Evolutionary conservation across 164 flowering plant species (phyloP).

Genomic region (Berberis thunbergii): DNA sequence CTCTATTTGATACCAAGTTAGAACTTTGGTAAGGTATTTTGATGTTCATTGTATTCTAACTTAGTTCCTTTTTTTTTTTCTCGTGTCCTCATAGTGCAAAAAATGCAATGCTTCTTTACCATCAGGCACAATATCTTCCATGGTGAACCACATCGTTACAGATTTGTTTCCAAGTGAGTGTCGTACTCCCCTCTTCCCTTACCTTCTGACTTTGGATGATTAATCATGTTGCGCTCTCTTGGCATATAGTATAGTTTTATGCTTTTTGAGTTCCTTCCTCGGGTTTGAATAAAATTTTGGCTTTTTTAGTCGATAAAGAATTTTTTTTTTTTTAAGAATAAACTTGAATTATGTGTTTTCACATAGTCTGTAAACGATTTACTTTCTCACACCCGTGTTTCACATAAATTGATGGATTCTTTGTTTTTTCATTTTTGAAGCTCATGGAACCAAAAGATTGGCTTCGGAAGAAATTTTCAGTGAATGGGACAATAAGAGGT

Average conservation of each 20-base stretch:
- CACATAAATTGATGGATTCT: too few relatives aligned
- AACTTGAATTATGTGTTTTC: too few relatives aligned
- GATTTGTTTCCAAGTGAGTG: slow-evolving; percentile 23
- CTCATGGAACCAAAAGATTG: slow-evolving; percentile 73
- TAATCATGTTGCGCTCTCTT: not conserved
- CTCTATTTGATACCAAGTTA: not conserved
- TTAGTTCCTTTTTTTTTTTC: not conserved
- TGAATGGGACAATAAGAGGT: slow-evolving; percentile 81
- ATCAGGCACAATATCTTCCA: slow-evolving; percentile 29
- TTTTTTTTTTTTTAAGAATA: too few relatives aligned
- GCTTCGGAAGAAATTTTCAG: slow-evolving; percentile 70
- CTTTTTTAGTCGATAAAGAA: too few relatives aligned
- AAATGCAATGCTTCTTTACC: slow-evolving; percentile 72
- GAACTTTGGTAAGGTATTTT: slow-evolving; percentile 1
- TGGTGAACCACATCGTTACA: slow-evolving; percentile 16
- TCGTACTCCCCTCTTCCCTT: not conserved
- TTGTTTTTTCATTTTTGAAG: slow-evolving; percentile 23
- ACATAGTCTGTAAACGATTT: too few relatives aligned
- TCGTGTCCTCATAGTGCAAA: slow-evolving; percentile 61
- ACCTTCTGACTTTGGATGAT: not conserved
- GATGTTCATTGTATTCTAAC: not conserved
- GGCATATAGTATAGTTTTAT: too few relatives aligned
- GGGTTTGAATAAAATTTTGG: too few relatives aligned
- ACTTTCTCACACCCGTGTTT: too few relatives aligned
- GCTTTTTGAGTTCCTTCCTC: too few relatives aligned